Evolutionary conservation across 768 basidiomycete species (phyloP).

Genomic region (Boletus huronensis): DNA sequence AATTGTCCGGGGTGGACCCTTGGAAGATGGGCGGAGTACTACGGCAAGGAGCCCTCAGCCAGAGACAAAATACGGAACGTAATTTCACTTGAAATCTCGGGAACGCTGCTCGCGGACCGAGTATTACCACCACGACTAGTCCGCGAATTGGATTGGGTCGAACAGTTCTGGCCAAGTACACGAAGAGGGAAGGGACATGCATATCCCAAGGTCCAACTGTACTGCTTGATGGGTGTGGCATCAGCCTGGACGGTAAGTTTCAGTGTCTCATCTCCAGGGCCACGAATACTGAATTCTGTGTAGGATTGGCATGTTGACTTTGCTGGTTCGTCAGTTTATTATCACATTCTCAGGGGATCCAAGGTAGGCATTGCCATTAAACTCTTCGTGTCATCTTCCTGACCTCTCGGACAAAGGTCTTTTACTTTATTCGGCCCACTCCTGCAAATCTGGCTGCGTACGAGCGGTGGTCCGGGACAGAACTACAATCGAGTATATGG

Average conservation of each 20-base stretch:
- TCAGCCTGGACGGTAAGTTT: conserved; percentile 88
- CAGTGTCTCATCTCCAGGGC: neutral
- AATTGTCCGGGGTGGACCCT: conserved; percentile 86
- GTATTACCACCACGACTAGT: conserved; percentile 82
- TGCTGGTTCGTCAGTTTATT: conserved; percentile 96
- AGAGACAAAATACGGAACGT: conserved; percentile 92
- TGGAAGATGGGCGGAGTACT: conserved; percentile 88
- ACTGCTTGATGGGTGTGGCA: conserved; percentile 95
- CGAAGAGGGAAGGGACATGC: conserved; percentile 67
- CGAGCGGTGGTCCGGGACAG: conserved; percentile 91
- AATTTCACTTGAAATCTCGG: conserved; percentile 91
- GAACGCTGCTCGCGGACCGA: conserved; percentile 72
- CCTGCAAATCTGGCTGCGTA: conserved; percentile 83
- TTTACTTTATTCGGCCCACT: conserved; percentile 94
- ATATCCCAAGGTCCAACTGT: conserved; percentile 93
- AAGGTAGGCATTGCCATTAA: conserved; percentile 50
- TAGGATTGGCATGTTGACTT: conserved; percentile 99
- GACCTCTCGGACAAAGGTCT: conserved; percentile 51
- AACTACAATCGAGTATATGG: conserved; percentile 85
- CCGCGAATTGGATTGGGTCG: conserved; percentile 94
- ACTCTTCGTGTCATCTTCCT: neutral
- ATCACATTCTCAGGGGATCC: conserved; percentile 82
- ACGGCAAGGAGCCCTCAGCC: conserved; percentile 57
- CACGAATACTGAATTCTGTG: neutral
- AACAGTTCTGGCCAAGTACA: conserved; percentile 87